Base-by-base conservation (phyloP, 352 stramenopile genomes). In the Globisporangium emineosum region DNA sequence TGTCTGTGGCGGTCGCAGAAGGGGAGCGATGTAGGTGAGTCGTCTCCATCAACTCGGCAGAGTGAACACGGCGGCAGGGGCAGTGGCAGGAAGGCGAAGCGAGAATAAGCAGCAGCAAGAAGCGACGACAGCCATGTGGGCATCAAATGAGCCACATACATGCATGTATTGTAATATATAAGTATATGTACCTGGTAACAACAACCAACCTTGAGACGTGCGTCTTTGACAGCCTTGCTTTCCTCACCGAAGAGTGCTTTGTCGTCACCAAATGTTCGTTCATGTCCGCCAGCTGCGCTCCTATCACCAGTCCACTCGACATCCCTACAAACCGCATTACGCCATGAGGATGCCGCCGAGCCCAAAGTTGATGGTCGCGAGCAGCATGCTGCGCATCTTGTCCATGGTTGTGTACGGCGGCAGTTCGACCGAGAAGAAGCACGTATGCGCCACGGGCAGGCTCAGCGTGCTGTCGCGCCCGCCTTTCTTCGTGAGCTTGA, bases 371-470 rank as follows among this genome's bases (percentile, higher is more conserved):
- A 98, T 98, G 1, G 93, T 97, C 52, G 90, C 94, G 33, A 98
- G 79, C 35, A 98, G 72, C 75, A 97, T 96, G 54, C 83, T 88
- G 30, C 78, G 83, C 91, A 98, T 98, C 52, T 86, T 88, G 30
- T 97, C 86, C 47, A 89, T 78, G 2, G 88, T 98, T 43, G 81
- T 94, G 75, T 98, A 98, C 17, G 89, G 88, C 32, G 95, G 95
- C 30, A 98, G 68, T 69, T 98, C 95, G 57, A 98, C 83, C 27
- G 89, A 96, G 71, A 98, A 98, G 78, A 98, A 98, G 73, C 95
- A 98, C 50, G 95, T 98, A 75, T 98, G 95, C 35, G 90, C 93
- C 9, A 98, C 89, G 0, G 92, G 93, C n/a, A 98, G 70, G 43
- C 87, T 93, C 25, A 83, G 68, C 13, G 68, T 89, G 57, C 76